Evolutionary conservation across 78 protist genomes (phyloP), one percentile per base, ranked within the genome.

Genomic region (Dictyostelium firmibasis): DNA sequence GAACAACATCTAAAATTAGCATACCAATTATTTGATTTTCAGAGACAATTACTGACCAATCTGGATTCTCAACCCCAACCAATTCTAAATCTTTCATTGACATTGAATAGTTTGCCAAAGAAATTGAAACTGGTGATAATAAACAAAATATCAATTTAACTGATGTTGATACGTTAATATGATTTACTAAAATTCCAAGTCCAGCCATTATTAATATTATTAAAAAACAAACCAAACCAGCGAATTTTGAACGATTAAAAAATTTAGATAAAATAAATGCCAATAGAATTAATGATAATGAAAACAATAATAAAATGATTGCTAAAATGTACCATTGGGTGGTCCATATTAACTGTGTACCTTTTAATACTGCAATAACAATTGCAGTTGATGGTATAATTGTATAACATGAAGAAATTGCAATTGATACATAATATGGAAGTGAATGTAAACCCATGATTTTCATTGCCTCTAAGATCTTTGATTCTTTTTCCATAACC

Each of bases 401-500:
- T 27, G 67, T 87, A 27, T 57, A 78, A 29, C 62, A 13, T 33
- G 86, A 27, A 16, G 70, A 16, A 0, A 78, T 74, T 11, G 41
- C 2, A 47, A 47, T 53, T 16, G 60, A 33, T 3, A 78, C 27
- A 64, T 78, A 87, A 6, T 87, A 87, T 20, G 93, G 62, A 20
- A 78, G 33, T 14, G 31, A 38, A 27, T 53, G 31, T 74, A 87
- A 60, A 29, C 86, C 93, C 60, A 87, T 78, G 81, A 87, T 87
- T 31, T 76, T 87, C 93, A 87, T 87, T 8, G 77, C 85, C 18
- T 87, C 79, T 0, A 36, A 10, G 3, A 87, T 78, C n/a, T 41
- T 87, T 14, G 77, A 36, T 67, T 87, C 93, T 20, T 87, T 87
- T 43, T 87, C 93, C 18, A 87, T 82, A 1, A 87, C 93, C 41